These are phyloP conservation scores for Colletotrichum cuscutae DNA, from an alignment of 2,329 filamentous ascomycete species.

Conservation along the genomic window DNA sequence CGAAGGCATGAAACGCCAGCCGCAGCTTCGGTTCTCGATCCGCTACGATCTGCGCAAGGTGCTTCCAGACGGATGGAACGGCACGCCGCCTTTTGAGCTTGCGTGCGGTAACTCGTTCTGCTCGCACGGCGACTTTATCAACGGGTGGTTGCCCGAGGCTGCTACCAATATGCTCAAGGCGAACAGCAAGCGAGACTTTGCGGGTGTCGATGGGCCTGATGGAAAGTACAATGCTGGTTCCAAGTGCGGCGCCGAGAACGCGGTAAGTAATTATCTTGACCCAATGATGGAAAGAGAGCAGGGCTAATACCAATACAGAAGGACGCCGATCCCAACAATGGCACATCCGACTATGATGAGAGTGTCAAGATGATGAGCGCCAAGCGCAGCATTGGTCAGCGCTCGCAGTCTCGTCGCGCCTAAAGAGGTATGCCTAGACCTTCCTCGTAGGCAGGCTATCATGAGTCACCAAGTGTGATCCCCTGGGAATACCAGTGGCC, in stretches of 20 bases:
- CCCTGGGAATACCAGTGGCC: too few species aligned
- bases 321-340: conserved; percentile 53
- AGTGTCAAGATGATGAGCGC: conserved; percentile 36
- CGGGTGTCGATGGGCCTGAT: conserved; percentile 44
- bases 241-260: conserved; percentile 41
- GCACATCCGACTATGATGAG: conserved; percentile 51
- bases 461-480: too few species aligned
- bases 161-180: conserved; percentile 53
- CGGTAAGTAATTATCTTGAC: conserved; percentile 14
- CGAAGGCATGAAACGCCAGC: conserved; percentile 54
- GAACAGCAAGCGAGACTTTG: conserved; percentile 48
- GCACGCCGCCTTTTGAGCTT: conserved; percentile 54
- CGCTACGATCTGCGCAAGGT: conserved; percentile 56
- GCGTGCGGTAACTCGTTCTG: conserved; percentile 53
- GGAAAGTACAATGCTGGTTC: conserved; percentile 40
- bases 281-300: neutral
- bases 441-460: too few species aligned
- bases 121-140: conserved; percentile 60
- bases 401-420: conserved; percentile 2
- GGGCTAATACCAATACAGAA: neutral
- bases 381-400: conserved; percentile 21
- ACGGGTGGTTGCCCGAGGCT: conserved; percentile 54
- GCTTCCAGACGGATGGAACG: conserved; percentile 55
- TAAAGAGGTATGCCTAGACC: neutral
- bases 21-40: conserved; percentile 58